Conservation (phyloP, 768 basidiomycete species). For the Tylopilus sp. region DNA sequence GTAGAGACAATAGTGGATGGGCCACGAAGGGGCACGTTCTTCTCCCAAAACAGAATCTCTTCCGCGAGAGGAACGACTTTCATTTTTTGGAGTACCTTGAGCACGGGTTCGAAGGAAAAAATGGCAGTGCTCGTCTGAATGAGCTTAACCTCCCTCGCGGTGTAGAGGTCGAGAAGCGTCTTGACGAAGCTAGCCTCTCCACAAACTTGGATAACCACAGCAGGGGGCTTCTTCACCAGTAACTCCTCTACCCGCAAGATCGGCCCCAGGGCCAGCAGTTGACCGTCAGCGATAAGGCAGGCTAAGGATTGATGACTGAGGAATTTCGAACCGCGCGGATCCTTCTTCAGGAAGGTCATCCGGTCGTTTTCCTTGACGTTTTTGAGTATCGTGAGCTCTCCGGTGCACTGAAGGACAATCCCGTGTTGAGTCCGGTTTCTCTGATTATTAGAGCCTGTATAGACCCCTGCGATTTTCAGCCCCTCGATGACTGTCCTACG, state of each 20-base stretch:
- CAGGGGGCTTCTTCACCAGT: slow-evolving; percentile 44
- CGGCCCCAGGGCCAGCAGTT: slow-evolving; percentile 50
- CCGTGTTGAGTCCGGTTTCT: slow-evolving; percentile 39
- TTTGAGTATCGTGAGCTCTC: slow-evolving; percentile 38
- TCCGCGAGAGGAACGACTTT: slow-evolving; percentile 42
- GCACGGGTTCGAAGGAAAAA: slow-evolving; percentile 61
- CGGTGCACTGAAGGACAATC: slow-evolving; percentile 34
- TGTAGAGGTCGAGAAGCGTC: slow-evolving; percentile 39
- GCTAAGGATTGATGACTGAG: slow-evolving; percentile 53
- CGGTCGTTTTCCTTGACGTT: slow-evolving; percentile 35
- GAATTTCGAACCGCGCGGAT: slow-evolving; percentile 33
- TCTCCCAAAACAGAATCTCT: slow-evolving; percentile 55
- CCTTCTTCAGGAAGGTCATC: slow-evolving; percentile 36
- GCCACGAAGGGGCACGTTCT: slow-evolving; percentile 15
- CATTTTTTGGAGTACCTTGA: slow-evolving; percentile 51
- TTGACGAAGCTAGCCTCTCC: slow-evolving; percentile 38
- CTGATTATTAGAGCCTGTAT: slow-evolving; percentile 27
- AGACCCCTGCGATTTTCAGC: slow-evolving; percentile 35
- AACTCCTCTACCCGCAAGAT: slow-evolving; percentile 53
- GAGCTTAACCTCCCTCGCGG: slow-evolving; percentile 37
- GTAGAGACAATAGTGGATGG: slow-evolving; percentile 5
- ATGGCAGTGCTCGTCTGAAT: slow-evolving; percentile 59
- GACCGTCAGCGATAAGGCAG: slow-evolving; percentile 47
- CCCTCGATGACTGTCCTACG: slow-evolving; percentile 39
- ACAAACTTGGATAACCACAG: slow-evolving; percentile 52